These are phyloP conservation scores for Craspedostauros australis DNA, from an alignment of 108 stramenopile genomes.

Conservation along the genomic window DNA sequence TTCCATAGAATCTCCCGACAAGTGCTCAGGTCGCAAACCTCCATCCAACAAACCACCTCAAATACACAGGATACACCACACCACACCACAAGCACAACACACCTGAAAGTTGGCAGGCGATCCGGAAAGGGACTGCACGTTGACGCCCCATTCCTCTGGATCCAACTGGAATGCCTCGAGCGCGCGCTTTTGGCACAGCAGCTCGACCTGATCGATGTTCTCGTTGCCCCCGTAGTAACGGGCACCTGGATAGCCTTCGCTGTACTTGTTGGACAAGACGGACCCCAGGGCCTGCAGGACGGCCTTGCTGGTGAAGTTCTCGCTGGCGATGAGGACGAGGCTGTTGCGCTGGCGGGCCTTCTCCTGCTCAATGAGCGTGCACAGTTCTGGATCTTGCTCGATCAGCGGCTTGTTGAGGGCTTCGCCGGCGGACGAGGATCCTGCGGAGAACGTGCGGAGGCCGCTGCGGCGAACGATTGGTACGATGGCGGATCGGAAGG, in stretches of 20 bases:
- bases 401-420: conserved; percentile 75
- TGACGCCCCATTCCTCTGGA: conserved; percentile 90
- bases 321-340: conserved; percentile 88
- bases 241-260: conserved; percentile 92
- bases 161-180: conserved; percentile 92
- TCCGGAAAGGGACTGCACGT: conserved; percentile 94
- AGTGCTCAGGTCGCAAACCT: no score
- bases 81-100: conserved; percentile 6
- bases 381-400: conserved; percentile 92
- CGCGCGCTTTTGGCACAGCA: conserved; percentile 95
- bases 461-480: conserved; percentile 28
- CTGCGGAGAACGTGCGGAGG: conserved; percentile 15
- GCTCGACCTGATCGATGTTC: conserved; percentile 96
- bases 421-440: conserved; percentile 41
- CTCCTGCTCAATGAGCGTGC: conserved; percentile 88
- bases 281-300: conserved; percentile 97
- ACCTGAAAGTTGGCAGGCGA: conserved; percentile 99
- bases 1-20: no score
- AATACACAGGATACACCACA: no score
- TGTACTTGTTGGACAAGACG: conserved; percentile 96
- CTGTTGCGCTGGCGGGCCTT: conserved; percentile 90
- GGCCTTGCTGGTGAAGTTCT: conserved; percentile 95
- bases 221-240: conserved; percentile 97
- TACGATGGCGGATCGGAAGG: conserved; percentile 22
- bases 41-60: no score